Conservation (phyloP, 208 protist genomes). For the Borovskyia barvae region DNA sequence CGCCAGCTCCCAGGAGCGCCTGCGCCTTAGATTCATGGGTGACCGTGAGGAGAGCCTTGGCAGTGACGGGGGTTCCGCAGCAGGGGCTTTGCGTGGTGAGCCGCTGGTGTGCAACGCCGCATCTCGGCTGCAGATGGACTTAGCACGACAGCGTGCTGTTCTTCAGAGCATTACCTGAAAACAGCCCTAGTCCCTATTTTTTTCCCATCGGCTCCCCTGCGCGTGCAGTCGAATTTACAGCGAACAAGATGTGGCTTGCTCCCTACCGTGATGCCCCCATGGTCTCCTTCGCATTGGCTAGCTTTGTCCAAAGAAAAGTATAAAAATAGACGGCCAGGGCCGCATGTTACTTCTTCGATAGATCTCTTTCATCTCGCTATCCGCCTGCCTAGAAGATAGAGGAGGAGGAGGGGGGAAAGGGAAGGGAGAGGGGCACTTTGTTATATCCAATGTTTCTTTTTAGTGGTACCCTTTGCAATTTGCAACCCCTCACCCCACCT, state of each 20-base stretch:
- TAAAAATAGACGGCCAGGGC: too few relatives aligned
- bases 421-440: too few relatives aligned
- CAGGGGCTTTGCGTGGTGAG: slow-evolving; percentile 13
- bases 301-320: too few relatives aligned
- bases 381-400: too few relatives aligned
- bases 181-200: background rate
- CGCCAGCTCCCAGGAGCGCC: slow-evolving; percentile 43
- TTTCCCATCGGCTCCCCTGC: too few relatives aligned
- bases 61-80: slow-evolving; percentile 5
- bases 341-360: too few relatives aligned
- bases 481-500: background rate
- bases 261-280: too few relatives aligned
- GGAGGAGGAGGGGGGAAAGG: too few relatives aligned
- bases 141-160: slow-evolving; percentile 79
- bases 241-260: too few relatives aligned
- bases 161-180: slow-evolving; percentile 44
- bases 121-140: slow-evolving; percentile 74
- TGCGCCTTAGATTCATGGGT: slow-evolving; percentile 47
- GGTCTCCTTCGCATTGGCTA: too few relatives aligned
- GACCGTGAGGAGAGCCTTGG: slow-evolving; percentile 19
- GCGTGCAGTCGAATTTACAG: too few relatives aligned
- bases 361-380: slow-evolving; percentile 10
- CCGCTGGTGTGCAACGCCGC: slow-evolving; percentile 31
- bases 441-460: background rate
- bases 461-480: too few relatives aligned